Conservation (phyloP, 495 filamentous ascomycete species). For the Podospora conica region DNA sequence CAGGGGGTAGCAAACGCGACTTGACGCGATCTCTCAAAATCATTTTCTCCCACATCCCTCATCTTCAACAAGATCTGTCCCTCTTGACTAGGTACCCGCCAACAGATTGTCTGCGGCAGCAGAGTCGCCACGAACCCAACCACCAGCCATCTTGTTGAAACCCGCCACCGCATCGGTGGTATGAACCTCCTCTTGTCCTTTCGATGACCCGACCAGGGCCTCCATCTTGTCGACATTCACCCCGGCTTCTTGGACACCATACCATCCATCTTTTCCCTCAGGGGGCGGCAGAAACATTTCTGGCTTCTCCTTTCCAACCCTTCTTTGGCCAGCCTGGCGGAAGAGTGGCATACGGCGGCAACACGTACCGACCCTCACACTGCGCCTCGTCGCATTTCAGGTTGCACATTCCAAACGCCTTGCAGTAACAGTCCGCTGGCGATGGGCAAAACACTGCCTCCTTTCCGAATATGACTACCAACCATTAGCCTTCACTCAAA, state of each 20-base stretch:
- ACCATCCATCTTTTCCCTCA: not conserved
- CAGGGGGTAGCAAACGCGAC: not conserved
- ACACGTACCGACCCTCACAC: constrained; percentile 28
- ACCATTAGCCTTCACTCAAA: constrained; percentile 27
- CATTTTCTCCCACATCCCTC: not conserved
- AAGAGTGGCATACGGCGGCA: constrained; percentile 28
- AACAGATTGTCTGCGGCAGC: not conserved
- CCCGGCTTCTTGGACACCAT: not conserved
- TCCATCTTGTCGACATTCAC: no score
- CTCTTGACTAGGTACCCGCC: not conserved
- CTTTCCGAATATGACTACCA: constrained; percentile 34
- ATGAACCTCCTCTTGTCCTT: not conserved
- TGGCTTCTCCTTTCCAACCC: constrained; percentile 30
- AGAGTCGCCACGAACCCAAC: not conserved
- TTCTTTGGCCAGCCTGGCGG: constrained; percentile 33
- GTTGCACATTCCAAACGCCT: constrained; percentile 55
- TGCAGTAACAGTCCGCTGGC: constrained; percentile 56
- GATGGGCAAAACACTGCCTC: constrained; percentile 50
- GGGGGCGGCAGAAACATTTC: constrained; percentile 17
- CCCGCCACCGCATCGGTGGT: not conserved
- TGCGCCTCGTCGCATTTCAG: constrained; percentile 26
- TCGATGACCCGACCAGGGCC: not conserved
- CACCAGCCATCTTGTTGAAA: not conserved
- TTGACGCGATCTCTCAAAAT: not conserved
- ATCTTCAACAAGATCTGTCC: not conserved